A percentile compares a stretch with the other conserved stretches of the same genome.
Conservation (phyloP, 257 asterid species). For the Ballota nigra region DNA sequence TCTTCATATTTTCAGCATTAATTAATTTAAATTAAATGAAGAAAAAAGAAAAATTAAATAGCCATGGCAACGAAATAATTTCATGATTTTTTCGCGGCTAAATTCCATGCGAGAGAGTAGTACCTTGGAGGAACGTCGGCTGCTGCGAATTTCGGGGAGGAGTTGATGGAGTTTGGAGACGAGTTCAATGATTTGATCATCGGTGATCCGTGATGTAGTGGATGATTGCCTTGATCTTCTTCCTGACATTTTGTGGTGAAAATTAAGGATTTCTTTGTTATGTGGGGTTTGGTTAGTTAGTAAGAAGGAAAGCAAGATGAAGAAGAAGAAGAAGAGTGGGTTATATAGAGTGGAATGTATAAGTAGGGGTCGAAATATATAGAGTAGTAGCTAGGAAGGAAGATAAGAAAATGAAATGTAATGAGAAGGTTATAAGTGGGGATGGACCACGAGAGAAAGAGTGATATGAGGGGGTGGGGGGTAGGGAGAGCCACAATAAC, state of each 20-base stretch:
- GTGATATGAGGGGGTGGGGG: not conserved
- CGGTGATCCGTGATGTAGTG: conserved; percentile 45
- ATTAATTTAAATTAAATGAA: too few relatives aligned
- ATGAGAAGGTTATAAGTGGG: conserved; percentile 29
- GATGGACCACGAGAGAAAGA: conserved; percentile 14
- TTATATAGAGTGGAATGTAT: not conserved
- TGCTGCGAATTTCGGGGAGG: conserved; percentile 64
- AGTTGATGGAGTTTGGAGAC: conserved; percentile 68
- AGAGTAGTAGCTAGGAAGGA: conserved; percentile 17
- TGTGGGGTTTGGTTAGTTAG: too few relatives aligned
- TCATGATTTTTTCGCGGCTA: too few relatives aligned
- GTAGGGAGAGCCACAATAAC: not conserved
- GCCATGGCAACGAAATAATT: too few relatives aligned
- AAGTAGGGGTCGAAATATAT: not conserved
- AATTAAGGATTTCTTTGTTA: too few relatives aligned
- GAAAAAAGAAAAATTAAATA: too few relatives aligned
- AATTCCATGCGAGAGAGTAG: too few relatives aligned
- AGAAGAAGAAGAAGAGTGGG: conserved; percentile 21
- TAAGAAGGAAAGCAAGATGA: not conserved
- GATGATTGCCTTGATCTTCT: conserved; percentile 62
- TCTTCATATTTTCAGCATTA: not conserved
- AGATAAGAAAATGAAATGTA: conserved; percentile 35
- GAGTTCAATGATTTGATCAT: conserved; percentile 68
- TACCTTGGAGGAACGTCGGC: conserved; percentile 62
- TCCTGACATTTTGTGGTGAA: conserved; percentile 43